Evolutionary conservation across 2,329 filamentous ascomycete genomes (phyloP).

Genomic region (Fusarium sacchari): DNA sequence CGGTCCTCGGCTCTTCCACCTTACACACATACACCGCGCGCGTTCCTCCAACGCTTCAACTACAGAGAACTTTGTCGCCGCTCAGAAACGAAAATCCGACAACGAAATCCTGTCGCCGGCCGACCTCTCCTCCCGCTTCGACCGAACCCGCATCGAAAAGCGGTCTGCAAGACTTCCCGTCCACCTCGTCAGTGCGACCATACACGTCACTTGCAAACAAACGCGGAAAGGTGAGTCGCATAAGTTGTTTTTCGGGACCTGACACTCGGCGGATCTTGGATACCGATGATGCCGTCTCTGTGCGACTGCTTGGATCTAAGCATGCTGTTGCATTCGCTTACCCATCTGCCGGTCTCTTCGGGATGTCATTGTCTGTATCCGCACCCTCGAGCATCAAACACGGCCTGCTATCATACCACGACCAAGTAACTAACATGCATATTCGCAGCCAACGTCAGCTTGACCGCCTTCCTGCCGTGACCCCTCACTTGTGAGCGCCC

Average conservation of each 20-base stretch:
- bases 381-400: slow-evolving; percentile 6
- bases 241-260: slow-evolving; percentile 9
- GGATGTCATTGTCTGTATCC: slow-evolving; percentile 1
- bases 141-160: slow-evolving; percentile 20
- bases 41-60: slow-evolving; percentile 4
- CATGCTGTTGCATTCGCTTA: slow-evolving; percentile 14
- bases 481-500: slow-evolving; percentile 37
- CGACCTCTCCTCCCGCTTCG: slow-evolving; percentile 35
- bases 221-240: slow-evolving; percentile 37
- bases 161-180: slow-evolving; percentile 22
- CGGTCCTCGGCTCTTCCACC: slow-evolving; percentile 19
- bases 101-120: slow-evolving; percentile 40
- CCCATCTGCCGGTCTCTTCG: slow-evolving; percentile 12
- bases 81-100: slow-evolving; percentile 8
- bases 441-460: slow-evolving; percentile 31
- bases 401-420: not conserved
- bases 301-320: slow-evolving; percentile 1
- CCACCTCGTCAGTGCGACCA: slow-evolving; percentile 25
- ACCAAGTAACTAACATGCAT: slow-evolving; percentile 31
- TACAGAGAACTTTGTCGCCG: slow-evolving; percentile 18
- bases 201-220: slow-evolving; percentile 40
- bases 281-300: slow-evolving; percentile 4
- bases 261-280: slow-evolving; percentile 23
- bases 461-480: slow-evolving; percentile 42
- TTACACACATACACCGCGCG: slow-evolving; percentile 13